Evolutionary conservation across 208 protist genomes (phyloP).

Genomic region (Herpetomonas tarakana): DNA sequence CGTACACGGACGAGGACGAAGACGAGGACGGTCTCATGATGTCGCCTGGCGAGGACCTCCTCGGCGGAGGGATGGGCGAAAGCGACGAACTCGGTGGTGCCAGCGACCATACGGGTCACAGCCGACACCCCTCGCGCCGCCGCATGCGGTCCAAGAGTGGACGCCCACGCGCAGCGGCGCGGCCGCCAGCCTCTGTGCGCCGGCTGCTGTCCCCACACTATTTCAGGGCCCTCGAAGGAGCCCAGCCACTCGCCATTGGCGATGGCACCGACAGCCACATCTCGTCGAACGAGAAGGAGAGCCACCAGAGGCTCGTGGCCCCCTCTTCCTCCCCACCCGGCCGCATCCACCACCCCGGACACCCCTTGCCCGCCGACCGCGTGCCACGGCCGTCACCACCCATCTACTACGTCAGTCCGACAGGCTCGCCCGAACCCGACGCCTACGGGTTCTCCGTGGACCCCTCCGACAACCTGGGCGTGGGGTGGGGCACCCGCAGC

Average conservation of each 20-base stretch:
- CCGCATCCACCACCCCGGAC: too few species aligned
- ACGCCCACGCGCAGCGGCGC: neutral
- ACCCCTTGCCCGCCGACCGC: too few species aligned
- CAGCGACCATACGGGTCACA: too few species aligned
- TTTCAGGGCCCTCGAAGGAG: constrained; percentile 41
- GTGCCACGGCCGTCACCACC: too few species aligned
- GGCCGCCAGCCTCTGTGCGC: constrained; percentile 2
- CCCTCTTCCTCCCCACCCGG: neutral
- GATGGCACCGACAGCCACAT: neutral
- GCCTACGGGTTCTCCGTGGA: neutral
- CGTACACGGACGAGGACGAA: constrained; percentile 11
- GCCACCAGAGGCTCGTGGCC: neutral
- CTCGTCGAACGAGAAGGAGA: neutral
- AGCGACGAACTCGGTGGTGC: neutral
- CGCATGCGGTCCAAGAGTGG: neutral
- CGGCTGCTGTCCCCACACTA: constrained; percentile 52
- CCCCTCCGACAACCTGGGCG: neutral
- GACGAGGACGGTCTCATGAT: constrained; percentile 9
- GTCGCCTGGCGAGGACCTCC: constrained; percentile 2
- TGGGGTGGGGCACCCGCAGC: neutral
- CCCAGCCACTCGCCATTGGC: constrained; percentile 39
- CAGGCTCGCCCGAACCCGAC: neutral
- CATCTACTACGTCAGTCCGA: constrained; percentile 25
- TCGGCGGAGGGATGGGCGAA: constrained; percentile 1
- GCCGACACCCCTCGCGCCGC: neutral